A percentile compares a stretch with the other conserved stretches of the same genome.
Evolutionary conservation across 1,284 basidiomycete genomes (phyloP).

Genomic region (Pisolithus thermaeus): DNA sequence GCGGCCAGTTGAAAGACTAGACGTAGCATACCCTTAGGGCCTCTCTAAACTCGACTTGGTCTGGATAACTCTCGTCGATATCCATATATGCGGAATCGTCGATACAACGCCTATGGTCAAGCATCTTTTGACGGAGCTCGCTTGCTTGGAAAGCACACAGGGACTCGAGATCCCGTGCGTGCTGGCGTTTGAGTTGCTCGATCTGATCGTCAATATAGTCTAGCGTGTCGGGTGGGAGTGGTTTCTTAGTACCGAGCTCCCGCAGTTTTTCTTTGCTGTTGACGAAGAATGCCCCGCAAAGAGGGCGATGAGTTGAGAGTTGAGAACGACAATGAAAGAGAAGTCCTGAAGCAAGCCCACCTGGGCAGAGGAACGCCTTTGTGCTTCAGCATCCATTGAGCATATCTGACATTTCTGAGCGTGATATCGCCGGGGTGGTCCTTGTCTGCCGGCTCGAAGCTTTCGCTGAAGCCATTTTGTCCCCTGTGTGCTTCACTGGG

Average conservation of each 20-base stretch:
- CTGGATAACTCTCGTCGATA: constrained; percentile 24
- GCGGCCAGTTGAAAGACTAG: not conserved
- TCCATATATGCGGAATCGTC: constrained; percentile 29
- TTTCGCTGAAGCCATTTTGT: constrained; percentile 22
- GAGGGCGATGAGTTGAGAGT: not conserved
- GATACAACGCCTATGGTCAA: constrained; percentile 29
- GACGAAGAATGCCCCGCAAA: not conserved
- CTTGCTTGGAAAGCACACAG: constrained; percentile 38
- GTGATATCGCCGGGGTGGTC: constrained; percentile 21
- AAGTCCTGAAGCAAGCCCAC: constrained; percentile 13
- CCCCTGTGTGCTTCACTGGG: constrained; percentile 6
- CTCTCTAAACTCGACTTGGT: constrained; percentile 19
- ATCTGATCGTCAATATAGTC: constrained; percentile 32
- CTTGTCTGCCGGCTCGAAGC: constrained; percentile 7
- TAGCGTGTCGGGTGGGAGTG: constrained; percentile 20
- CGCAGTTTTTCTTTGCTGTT: constrained; percentile 16
- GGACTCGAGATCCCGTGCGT: constrained; percentile 37
- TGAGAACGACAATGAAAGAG: not conserved
- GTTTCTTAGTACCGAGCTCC: constrained; percentile 15
- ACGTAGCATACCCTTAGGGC: constrained; percentile 22
- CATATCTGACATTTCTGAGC: constrained; percentile 24
- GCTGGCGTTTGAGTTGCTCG: constrained; percentile 31
- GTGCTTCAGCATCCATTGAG: constrained; percentile 24
- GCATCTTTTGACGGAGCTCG: constrained; percentile 36
- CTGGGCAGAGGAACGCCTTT: constrained; percentile 22